Base-by-base conservation (phyloP, 2,329 filamentous ascomycete genomes). In the Neurospora crassa region DNA sequence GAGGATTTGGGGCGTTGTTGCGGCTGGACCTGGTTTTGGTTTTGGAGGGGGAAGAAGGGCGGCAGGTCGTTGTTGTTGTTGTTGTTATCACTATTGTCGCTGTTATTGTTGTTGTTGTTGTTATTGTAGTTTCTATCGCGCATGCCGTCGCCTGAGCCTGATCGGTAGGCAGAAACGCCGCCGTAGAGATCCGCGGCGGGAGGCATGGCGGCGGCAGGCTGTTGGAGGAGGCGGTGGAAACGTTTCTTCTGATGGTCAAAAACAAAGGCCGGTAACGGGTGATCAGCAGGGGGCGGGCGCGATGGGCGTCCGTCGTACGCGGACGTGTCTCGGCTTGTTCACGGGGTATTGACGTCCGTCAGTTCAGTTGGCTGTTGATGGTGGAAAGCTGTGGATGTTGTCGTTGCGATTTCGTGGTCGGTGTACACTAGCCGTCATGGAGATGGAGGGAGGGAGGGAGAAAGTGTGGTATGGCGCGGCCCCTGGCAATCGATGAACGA, bases 1-100 rank as follows among this genome's bases (percentile, higher is more conserved):
- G 82, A 85, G 1, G 85, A 85, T 76, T 83, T 86, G 72, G 83
- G 81, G 63, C 83, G 79, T 69, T 83, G 81, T 73, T 63, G 53
- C 24, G 53, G 24, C 24, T 63, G 53, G 53, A 63, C 18, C 53
- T 63, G 53, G 24, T 63, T 63, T 11, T 63, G 53, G 53, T 63
- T 63, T 18, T 84, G 82, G 70, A 72, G 72, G n/a, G 67, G 72
- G 20, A 63, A 63, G 53, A 63, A 63, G 67, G 69, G 29, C 41
- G 68, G 63, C 69, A 53, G 67, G 8, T 68, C 70, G 34, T n/a
- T 29, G 8, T 68, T 41, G 40, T 14, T 67, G 34, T 59, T 42
- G 40, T 20, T 42, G 16, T 37, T 53, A 67, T 67, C 29, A 67
- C 20, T 29, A 18, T 18, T 34, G 14, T 59, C 69, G 68, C 7